A percentile compares a stretch with the other conserved stretches of the same genome.
Conservation (phyloP, 306 rosid genomes). For the Gleditsia sinensis region DNA sequence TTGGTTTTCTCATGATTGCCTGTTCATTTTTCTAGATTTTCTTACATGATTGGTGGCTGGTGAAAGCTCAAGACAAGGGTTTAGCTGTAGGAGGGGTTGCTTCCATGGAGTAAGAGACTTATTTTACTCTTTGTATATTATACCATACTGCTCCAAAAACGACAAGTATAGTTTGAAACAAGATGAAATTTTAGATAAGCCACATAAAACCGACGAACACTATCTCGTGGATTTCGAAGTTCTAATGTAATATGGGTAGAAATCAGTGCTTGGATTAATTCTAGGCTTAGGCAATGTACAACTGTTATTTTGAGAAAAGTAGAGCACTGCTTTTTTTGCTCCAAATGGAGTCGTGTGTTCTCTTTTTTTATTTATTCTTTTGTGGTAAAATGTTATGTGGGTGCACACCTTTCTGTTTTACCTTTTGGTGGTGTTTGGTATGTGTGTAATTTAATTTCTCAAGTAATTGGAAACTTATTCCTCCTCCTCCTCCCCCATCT, state of each 20-base stretch:
- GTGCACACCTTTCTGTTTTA: background rate
- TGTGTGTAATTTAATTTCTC: too few relatives aligned
- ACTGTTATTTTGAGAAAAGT: background rate
- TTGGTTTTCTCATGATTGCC: background rate
- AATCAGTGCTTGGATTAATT: background rate
- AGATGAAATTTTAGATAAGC: background rate
- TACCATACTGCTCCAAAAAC: background rate
- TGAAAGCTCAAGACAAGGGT: slow-evolving; percentile 38
- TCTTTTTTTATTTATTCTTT: too few relatives aligned
- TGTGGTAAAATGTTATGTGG: background rate
- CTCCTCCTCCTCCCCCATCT: too few relatives aligned
- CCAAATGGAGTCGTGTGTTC: background rate
- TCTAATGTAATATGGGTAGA: background rate
- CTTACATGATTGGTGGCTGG: slow-evolving; percentile 51
- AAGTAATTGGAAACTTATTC: too few relatives aligned
- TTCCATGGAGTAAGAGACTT: slow-evolving; percentile 29
- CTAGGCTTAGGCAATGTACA: background rate
- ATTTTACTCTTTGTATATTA: background rate
- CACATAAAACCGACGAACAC: background rate
- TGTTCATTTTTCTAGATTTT: slow-evolving; percentile 27
- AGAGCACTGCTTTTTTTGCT: background rate
- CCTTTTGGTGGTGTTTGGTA: too few relatives aligned
- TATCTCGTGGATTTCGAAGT: background rate
- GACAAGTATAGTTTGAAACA: background rate
- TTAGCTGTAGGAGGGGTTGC: slow-evolving; percentile 46